phyloP scores from a whole-genome alignment of 768 basidiomycete species.

The Multifurca ochricompacta region DNA sequence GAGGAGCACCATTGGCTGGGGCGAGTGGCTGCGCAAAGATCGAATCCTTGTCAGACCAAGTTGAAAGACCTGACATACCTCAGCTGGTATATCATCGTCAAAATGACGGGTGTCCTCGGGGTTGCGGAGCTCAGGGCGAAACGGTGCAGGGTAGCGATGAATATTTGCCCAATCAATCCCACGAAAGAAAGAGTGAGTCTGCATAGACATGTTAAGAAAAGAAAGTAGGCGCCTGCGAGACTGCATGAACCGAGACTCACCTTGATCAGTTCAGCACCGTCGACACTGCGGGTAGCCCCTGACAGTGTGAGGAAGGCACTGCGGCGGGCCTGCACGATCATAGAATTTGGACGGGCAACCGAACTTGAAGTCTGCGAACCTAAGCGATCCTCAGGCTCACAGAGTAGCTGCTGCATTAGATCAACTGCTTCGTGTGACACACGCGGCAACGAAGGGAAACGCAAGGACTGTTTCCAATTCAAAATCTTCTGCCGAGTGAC shows the following conservation, averaged over 20 bases:
- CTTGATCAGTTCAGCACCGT: conserved; percentile 90
- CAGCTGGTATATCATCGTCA: conserved; percentile 86
- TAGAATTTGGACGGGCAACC: conserved; percentile 66
- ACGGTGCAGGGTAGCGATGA: conserved; percentile 77
- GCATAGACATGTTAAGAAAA: conserved; percentile 7
- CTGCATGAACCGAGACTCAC: conserved; percentile 31
- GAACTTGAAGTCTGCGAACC: conserved; percentile 66
- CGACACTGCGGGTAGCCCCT: conserved; percentile 45
- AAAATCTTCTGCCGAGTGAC: conserved; percentile 95
- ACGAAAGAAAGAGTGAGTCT: conserved; percentile 87
- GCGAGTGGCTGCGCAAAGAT: conserved; percentile 66
- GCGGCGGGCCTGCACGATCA: conserved; percentile 65
- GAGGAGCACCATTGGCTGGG: conserved; percentile 77
- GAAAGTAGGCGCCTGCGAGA: conserved; percentile 10
- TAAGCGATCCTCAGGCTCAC: conserved; percentile 92
- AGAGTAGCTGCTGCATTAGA: conserved; percentile 83
- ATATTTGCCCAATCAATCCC: conserved; percentile 88
- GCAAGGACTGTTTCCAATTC: conserved; percentile 86
- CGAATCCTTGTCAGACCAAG: conserved; percentile 13
- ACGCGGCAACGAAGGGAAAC: conserved; percentile 77
- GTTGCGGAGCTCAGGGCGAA: conserved; percentile 72
- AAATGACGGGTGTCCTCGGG: conserved; percentile 93
- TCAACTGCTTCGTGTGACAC: conserved; percentile 83
- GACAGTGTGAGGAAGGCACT: conserved; percentile 56
- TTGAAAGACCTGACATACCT: conserved; percentile 43